Conservation (phyloP, 306 rosid species). For the Inga laurina region DNA sequence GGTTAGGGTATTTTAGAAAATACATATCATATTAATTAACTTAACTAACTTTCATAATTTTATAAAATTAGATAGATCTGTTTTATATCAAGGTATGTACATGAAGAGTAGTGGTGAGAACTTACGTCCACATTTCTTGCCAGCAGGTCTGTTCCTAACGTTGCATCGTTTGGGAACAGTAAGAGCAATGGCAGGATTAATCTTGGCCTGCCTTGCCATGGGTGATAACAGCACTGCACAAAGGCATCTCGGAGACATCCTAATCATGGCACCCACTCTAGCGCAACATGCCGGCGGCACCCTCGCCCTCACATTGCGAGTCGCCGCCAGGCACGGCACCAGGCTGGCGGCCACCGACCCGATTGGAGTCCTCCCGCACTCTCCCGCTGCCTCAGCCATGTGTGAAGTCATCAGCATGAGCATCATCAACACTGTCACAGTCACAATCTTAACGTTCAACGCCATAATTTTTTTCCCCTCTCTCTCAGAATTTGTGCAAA, state of each 20-base stretch:
- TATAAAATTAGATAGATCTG: too few relatives aligned
- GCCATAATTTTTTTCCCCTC: neutral
- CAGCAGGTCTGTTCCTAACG: slow-evolving; percentile 75
- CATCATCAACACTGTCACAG: slow-evolving; percentile 6
- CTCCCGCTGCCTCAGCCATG: slow-evolving; percentile 63
- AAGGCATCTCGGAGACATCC: slow-evolving; percentile 66
- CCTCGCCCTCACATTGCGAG: slow-evolving; percentile 49
- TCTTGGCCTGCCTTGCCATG: slow-evolving; percentile 72
- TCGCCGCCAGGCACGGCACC: slow-evolving; percentile 73
- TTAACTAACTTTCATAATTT: too few relatives aligned
- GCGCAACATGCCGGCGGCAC: slow-evolving; percentile 72
- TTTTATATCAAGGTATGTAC: too few relatives aligned
- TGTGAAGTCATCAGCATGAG: slow-evolving; percentile 33
- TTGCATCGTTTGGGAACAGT: slow-evolving; percentile 86
- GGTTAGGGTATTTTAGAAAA: too few relatives aligned
- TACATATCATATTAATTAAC: too few relatives aligned
- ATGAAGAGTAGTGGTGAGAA: too few relatives aligned
- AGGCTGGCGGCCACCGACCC: slow-evolving; percentile 76
- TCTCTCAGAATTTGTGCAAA: neutral
- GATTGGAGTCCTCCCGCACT: slow-evolving; percentile 80
- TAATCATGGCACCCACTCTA: slow-evolving; percentile 65
- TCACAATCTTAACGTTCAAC: slow-evolving; percentile 16
- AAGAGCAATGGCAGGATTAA: slow-evolving; percentile 74
- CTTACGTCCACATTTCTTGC: slow-evolving; percentile 96
- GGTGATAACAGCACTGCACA: slow-evolving; percentile 87